Conservation (phyloP, 371 early-diverging fungal genomes). For the Fennellomyces sp. region DNA sequence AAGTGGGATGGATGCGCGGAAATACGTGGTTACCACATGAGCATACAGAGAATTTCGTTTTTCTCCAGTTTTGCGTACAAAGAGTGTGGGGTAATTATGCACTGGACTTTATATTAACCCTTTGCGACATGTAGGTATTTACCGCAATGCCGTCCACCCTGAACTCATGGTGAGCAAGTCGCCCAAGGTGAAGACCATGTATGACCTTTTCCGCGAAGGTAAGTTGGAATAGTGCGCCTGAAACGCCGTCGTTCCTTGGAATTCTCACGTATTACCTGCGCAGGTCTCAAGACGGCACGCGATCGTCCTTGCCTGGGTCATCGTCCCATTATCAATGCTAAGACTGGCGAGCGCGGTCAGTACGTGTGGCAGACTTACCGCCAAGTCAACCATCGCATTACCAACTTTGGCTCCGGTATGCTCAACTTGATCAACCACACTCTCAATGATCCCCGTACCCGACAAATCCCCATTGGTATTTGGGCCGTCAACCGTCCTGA, state of each 20-base stretch:
- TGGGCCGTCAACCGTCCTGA: conserved; percentile 87
- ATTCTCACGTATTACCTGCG: neutral
- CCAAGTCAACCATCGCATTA: conserved; percentile 62
- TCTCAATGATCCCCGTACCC: conserved; percentile 24
- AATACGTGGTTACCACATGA: neutral
- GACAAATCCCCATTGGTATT: conserved; percentile 55
- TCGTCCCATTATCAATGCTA: conserved; percentile 47
- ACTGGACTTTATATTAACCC: neutral
- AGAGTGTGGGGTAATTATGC: conserved; percentile 1
- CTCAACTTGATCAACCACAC: conserved; percentile 42
- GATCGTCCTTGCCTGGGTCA: conserved; percentile 53
- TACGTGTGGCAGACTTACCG: conserved; percentile 80
- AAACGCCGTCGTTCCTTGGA: neutral
- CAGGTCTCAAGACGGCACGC: conserved; percentile 26
- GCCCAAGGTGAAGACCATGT: conserved; percentile 47
- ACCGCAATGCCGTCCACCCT: conserved; percentile 32
- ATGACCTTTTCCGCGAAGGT: conserved; percentile 46
- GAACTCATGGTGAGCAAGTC: conserved; percentile 25
- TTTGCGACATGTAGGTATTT: conserved; percentile 24
- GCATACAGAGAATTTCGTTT: neutral
- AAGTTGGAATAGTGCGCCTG: conserved; percentile 6
- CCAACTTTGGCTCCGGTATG: conserved; percentile 66
- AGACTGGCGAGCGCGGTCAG: conserved; percentile 56
- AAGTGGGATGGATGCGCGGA: neutral
- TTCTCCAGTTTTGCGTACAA: neutral